These are phyloP conservation scores for Cryptosporidium muris DNA, from an alignment of 169 alveolate genomes.

Conservation along the genomic window DNA sequence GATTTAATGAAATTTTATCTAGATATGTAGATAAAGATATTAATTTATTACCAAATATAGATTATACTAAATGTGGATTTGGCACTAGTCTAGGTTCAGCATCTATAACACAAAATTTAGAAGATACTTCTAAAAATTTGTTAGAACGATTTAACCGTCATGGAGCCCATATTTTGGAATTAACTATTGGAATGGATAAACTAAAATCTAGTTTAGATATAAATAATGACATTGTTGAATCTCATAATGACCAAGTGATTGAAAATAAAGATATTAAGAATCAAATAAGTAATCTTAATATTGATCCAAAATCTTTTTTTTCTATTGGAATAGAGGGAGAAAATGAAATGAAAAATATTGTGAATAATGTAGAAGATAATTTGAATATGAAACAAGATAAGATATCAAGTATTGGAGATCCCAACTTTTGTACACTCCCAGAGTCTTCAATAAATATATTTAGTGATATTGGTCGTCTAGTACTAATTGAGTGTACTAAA, in stretches of 20 bases:
- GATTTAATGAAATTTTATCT: conserved; percentile 2
- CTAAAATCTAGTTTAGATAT: background rate
- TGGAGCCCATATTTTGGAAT: conserved; percentile 61
- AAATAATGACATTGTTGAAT: conserved; percentile 20
- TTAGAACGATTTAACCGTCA: conserved; percentile 65
- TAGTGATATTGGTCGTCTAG: conserved; percentile 3
- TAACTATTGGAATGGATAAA: conserved; percentile 23
- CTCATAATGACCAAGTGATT: conserved; percentile 15
- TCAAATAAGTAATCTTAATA: conserved; percentile 2
- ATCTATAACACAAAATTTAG: conserved; percentile 17
- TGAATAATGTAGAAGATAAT: background rate
- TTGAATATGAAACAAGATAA: conserved; percentile 4
- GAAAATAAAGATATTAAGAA: background rate
- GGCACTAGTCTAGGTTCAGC: conserved; percentile 5
- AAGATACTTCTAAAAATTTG: conserved; percentile 36
- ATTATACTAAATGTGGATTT: conserved; percentile 35
- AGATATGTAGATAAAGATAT: conserved; percentile 42
- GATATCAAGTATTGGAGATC: background rate
- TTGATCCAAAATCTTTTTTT: conserved; percentile 35
- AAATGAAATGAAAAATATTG: conserved; percentile 1
- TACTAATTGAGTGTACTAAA: conserved; percentile 36
- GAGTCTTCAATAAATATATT: background rate
- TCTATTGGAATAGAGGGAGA: background rate
- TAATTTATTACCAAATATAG: conserved; percentile 20
- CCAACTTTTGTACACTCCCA: background rate